Evolutionary conservation across 257 asterid genomes (phyloP), one percentile per base, ranked within the genome.

Genomic region (Knoxia roxburghii): DNA sequence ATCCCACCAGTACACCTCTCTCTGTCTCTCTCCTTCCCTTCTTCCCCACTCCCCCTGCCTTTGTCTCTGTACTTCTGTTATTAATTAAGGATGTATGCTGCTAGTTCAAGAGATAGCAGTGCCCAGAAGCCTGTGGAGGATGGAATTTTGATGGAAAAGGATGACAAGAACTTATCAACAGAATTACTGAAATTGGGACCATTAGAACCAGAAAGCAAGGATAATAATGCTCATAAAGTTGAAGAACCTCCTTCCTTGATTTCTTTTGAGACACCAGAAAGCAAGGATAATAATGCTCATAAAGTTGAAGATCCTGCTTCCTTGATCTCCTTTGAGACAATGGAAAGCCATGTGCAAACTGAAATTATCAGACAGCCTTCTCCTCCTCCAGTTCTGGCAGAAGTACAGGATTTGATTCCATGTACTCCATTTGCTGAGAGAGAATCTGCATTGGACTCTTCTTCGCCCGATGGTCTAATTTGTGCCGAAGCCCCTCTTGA

Each of bases 401-500:
- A 89, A 65, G 90, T 88, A 76, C 98, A 93, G 69, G 97, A 86
- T 78, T 73, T 93, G 77, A 73, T 83, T 80, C 89, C 89, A 21
- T 51, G 73, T 15, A 61, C 80, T 67, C 71, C 88, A 27, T 68
- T 76, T 18, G 64, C 80, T 48, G 91, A 75, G 52, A 62, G 72
- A 37, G 89, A 85, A 53, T 46, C 74, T 75, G 81, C 70, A 33
- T 55, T 73, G 74, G 81, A 81, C 52, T 81, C 74, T 72, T 65
- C 80, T 67, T 71, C 86, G 26, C 63, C 71, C 70, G 89, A 77
- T 76, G 84, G 79, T 71, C 74, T 76, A 77, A 77, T 75, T 71
- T 79, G 93, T 76, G 70, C 89, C 29, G 92, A 89, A 86, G 90
- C 83, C 66, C 97, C 98, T 33, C 79, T 93, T 70, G 87, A 89